A percentile compares a stretch with the other conserved stretches of the same genome.
phyloP scores from a whole-genome alignment of 176 grass and related monocot genomes.

The Bothriochloa decipiens region DNA sequence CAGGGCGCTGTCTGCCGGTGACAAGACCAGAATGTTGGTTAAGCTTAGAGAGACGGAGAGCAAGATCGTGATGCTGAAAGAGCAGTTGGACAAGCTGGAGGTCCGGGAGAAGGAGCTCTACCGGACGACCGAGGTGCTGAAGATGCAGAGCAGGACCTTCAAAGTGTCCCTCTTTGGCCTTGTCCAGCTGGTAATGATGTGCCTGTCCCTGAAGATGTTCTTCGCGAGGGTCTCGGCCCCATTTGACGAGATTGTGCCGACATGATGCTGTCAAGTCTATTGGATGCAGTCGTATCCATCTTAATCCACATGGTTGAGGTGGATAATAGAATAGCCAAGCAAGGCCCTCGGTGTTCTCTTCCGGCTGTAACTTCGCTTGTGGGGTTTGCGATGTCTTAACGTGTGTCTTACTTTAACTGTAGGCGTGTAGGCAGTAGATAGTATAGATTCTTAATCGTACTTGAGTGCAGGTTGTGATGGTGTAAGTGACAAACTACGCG shows the following conservation, averaged over 20 bases:
- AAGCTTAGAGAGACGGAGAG: conserved; percentile 49
- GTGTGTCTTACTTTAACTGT: background rate
- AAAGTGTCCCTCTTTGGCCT: conserved; percentile 60
- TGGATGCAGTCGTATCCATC: background rate
- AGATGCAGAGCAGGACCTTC: conserved; percentile 52
- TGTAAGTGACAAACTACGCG: conserved; percentile 12
- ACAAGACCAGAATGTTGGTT: conserved; percentile 22
- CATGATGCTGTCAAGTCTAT: conserved; percentile 15
- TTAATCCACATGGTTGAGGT: too few species aligned
- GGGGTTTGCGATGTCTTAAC: conserved; percentile 2
- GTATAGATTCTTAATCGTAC: background rate
- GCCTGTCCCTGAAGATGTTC: conserved; percentile 55
- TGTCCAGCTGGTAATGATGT: conserved; percentile 60
- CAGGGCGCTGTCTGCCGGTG: conserved; percentile 2
- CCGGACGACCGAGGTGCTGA: conserved; percentile 47
- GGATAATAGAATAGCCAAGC: too few species aligned
- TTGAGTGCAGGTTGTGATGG: background rate
- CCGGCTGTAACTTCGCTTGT: conserved; percentile 1
- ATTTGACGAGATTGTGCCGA: conserved; percentile 50
- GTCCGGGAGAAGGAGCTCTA: conserved; percentile 50
- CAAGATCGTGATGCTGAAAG: conserved; percentile 51
- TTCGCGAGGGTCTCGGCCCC: conserved; percentile 25
- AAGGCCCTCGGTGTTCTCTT: background rate
- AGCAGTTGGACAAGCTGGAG: conserved; percentile 54
- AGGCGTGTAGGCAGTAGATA: background rate